These are phyloP conservation scores for Polyrhizophydium stewartii DNA, from an alignment of 371 early-diverging fungal species.

Conservation along the genomic window DNA sequence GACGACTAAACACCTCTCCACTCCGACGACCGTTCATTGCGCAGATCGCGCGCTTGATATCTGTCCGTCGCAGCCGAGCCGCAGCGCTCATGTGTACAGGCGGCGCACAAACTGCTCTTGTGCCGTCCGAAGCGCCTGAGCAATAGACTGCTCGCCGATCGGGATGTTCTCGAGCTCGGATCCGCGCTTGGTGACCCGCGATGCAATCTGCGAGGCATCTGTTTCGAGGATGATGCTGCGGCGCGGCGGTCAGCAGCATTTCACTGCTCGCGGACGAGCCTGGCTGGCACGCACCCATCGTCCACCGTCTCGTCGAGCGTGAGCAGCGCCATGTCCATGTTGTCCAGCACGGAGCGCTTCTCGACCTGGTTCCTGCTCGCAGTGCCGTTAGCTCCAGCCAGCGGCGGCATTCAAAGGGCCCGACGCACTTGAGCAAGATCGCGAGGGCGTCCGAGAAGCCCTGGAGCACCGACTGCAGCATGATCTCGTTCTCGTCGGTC, in stretches of 20 bases:
- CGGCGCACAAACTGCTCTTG: conserved; percentile 66
- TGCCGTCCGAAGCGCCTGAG: conserved; percentile 87
- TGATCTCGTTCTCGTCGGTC: conserved; percentile 90
- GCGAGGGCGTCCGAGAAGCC: conserved; percentile 83
- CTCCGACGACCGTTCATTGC: too few relatives aligned
- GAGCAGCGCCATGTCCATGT: conserved; percentile 84
- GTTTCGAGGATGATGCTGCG: conserved; percentile 72
- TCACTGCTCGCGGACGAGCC: background rate
- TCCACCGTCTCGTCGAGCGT: conserved; percentile 95
- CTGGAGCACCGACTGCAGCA: conserved; percentile 72
- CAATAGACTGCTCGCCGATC: conserved; percentile 84
- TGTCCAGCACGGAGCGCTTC: conserved; percentile 85
- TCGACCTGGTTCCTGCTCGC: conserved; percentile 64
- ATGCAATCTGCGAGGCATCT: conserved; percentile 80
- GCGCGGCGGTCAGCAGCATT: background rate
- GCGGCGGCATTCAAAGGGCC: too few relatives aligned
- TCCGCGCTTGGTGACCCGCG: conserved; percentile 87
- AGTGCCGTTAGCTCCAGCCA: too few relatives aligned
- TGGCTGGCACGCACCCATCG: conserved; percentile 65
- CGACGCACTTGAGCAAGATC: conserved; percentile 68
- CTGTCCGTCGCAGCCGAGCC: too few relatives aligned
- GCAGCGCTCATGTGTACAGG: conserved; percentile 1
- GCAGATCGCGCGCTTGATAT: too few relatives aligned
- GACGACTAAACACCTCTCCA: too few relatives aligned
- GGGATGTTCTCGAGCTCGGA: conserved; percentile 75